A percentile compares a stretch with the other conserved stretches of the same genome.
These are phyloP conservation scores for Tuber aestivum DNA, from an alignment of 495 filamentous ascomycete species.

Conservation along the genomic window DNA sequence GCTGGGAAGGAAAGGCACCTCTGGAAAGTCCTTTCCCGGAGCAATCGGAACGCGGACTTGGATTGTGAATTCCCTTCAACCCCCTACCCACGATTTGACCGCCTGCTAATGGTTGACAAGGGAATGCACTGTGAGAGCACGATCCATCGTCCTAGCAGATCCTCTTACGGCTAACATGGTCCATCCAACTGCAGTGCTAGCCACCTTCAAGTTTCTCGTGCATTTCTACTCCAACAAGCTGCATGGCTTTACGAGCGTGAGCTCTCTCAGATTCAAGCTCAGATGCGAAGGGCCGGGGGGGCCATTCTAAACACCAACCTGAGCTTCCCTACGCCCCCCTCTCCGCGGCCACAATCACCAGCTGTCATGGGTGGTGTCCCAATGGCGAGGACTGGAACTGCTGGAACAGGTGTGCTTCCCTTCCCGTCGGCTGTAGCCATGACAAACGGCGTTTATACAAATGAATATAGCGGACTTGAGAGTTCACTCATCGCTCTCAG, in stretches of 20 bases:
- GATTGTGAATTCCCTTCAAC: conserved; percentile 60
- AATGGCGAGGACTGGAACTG: conserved; percentile 55
- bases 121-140: conserved; percentile 67
- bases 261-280: conserved; percentile 76
- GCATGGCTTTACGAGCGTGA: conserved; percentile 93
- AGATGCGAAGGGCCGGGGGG: conserved; percentile 71
- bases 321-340: conserved; percentile 49
- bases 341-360: conserved; percentile 47
- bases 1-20: conserved; percentile 74
- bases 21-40: conserved; percentile 81
- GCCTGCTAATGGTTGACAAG: conserved; percentile 48
- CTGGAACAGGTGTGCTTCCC: conserved; percentile 46
- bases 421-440: neutral
- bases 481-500: conserved; percentile 57
- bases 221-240: conserved; percentile 88
- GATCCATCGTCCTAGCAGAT: conserved; percentile 7
- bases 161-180: conserved; percentile 34
- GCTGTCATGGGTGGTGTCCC: conserved; percentile 52
- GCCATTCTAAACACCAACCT: conserved; percentile 46
- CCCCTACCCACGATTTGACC: conserved; percentile 13
- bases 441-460: conserved; percentile 21
- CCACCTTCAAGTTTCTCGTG: conserved; percentile 61
- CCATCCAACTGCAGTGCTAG: conserved; percentile 44
- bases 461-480: conserved; percentile 47
- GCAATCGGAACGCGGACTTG: conserved; percentile 65